phyloP scores from a whole-genome alignment of 208 protist species.

The Leishmania lainsoni region DNA sequence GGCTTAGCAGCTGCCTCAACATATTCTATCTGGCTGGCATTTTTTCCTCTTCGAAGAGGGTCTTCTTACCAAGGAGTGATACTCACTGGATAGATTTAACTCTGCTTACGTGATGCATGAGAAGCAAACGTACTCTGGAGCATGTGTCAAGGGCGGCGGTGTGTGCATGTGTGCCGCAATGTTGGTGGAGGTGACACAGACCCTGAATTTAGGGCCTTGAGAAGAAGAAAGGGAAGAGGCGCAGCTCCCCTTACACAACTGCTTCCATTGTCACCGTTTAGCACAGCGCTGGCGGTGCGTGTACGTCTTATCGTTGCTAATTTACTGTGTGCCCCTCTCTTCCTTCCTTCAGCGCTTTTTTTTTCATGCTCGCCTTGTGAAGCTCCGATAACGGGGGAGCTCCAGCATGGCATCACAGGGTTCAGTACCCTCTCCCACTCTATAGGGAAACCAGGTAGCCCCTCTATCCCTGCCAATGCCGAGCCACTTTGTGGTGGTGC shows the following conservation, averaged over 20 bases:
- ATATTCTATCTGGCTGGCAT: background rate
- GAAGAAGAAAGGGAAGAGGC: no score
- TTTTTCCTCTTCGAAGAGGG: background rate
- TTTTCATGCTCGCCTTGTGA: background rate
- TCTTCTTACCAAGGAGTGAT: background rate
- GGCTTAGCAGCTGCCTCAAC: background rate
- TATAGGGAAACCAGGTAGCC: no score
- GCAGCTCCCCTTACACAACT: no score
- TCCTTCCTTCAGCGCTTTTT: background rate
- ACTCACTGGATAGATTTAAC: background rate
- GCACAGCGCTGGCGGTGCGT: no score
- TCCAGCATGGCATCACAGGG: no score
- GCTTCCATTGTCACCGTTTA: constrained; percentile 2
- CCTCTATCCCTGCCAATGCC: no score
- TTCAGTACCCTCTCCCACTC: no score
- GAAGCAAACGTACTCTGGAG: background rate
- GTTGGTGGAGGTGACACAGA: no score
- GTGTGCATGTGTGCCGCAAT: background rate
- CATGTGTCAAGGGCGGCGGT: background rate
- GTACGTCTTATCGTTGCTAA: background rate
- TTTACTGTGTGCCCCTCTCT: background rate
- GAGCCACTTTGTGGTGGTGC: no score
- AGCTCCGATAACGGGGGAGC: no score
- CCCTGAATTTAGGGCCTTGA: no score
- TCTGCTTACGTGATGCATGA: background rate